Percentiles rank a stretch among this genome's conserved stretches.
These are phyloP conservation scores for Ophiosphaerella herpotricha DNA, from an alignment of 2,329 filamentous ascomycete genomes.

Conservation along the genomic window DNA sequence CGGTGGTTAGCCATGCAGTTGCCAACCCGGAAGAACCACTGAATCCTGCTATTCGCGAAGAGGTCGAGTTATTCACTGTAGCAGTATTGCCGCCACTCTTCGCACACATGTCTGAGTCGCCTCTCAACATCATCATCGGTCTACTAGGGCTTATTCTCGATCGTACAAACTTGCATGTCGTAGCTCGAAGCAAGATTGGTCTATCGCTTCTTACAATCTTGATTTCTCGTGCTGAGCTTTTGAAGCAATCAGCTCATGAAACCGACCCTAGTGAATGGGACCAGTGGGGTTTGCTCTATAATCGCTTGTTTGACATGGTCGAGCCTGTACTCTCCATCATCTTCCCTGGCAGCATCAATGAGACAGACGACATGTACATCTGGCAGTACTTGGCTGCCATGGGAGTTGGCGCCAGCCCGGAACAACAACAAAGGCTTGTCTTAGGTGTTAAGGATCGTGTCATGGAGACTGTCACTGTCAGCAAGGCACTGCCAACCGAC, in stretches of 20 bases:
- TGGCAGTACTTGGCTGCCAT: conserved; percentile 98
- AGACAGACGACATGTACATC: conserved; percentile 91
- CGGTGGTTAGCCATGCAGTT: conserved; percentile 83
- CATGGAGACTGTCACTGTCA: conserved; percentile 88
- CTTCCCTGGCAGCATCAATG: conserved; percentile 89
- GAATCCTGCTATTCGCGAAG: conserved; percentile 74
- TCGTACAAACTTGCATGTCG: conserved; percentile 79
- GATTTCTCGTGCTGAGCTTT: conserved; percentile 87
- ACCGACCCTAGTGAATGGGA: conserved; percentile 68
- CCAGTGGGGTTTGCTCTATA: conserved; percentile 83
- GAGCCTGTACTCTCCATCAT: conserved; percentile 83
- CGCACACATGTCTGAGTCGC: conserved; percentile 87
- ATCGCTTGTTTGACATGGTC: conserved; percentile 81
- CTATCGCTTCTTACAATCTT: conserved; percentile 91
- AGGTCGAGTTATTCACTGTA: conserved; percentile 86
- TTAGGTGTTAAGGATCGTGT: conserved; percentile 97
- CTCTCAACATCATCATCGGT: conserved; percentile 87
- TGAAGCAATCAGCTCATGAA: conserved; percentile 79
- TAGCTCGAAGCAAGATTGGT: conserved; percentile 85
- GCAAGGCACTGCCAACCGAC: conserved; percentile 85
- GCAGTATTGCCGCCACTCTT: conserved; percentile 90
- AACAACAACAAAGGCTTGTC: conserved; percentile 93
- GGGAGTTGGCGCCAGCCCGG: conserved; percentile 88
- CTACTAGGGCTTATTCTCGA: conserved; percentile 83
- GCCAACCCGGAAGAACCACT: conserved; percentile 74